Base-by-base conservation (phyloP, 306 rosid genomes). In the Geum urbanum region DNA sequence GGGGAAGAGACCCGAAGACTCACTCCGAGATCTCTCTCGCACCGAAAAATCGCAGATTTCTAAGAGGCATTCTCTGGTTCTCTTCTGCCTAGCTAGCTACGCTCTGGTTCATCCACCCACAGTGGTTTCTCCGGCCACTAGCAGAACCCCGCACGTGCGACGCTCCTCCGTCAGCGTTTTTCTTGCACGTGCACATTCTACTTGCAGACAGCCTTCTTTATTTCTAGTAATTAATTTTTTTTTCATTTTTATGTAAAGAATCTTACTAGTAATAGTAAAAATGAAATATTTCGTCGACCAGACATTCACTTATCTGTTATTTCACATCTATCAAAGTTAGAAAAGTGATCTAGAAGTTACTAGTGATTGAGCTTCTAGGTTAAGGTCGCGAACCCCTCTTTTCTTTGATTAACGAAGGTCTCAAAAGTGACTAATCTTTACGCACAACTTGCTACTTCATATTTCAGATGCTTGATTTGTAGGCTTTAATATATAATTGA, bases 1-100 rank as follows among this genome's bases (percentile, higher is more conserved):
- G 96, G 82, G 74, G 74, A 78, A 41, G 95, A 84, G 74, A 78
- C 76, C 53, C 79, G 63, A n/a, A 83, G 65, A 63, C 55, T 24
- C 32, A 27, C 57, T 19, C 82, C 70, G 37, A 79, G 80, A 83
- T 78, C 82, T 62, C 92, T 84, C 52, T 49, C 70, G 13, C 84
- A 86, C 81, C 35, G 99, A 63, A 95, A 95, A 86, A 56, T 84
- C 72, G 96, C 96, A 81, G 91, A 89, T 72, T 95, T 87, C 69
- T 91, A 75, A 72, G 77, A 78, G 43, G 60, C 65, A 69, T 74
- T 74, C 46, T 14, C 68, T 32, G 62, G 37, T 20, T 20, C 22
- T 16, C n/a, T 35, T 55, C 8, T 37, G 40, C 64, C 8, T 12
- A 7, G 10, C 46, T 8, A 32, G 68, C n/a, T 11, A 3, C 64